Conservation (phyloP, 169 alveolate species). For the Eimeria mitis region DNA sequence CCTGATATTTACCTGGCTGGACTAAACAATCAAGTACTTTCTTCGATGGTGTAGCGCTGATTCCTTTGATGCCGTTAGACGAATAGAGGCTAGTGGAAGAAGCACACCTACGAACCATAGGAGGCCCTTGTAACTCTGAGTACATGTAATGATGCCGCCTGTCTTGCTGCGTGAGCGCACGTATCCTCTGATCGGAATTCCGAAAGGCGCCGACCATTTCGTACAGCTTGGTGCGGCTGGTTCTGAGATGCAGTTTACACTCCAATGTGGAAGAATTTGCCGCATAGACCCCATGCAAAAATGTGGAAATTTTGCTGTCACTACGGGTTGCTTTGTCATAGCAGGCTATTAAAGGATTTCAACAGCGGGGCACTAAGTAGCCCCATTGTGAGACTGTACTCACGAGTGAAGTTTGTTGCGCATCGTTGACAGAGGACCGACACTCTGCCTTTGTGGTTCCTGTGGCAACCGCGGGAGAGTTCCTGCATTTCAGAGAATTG, state of each 20-base stretch:
- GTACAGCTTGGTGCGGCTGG: constrained; percentile 47
- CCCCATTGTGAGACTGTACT: not conserved
- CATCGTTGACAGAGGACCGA: constrained; percentile 33
- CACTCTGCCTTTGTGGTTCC: constrained; percentile 57
- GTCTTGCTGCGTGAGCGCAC: constrained; percentile 18
- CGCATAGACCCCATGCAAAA: not conserved
- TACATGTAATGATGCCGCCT: constrained; percentile 53
- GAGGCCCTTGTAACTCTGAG: constrained; percentile 30
- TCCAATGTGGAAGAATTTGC: not conserved
- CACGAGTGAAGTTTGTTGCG: constrained; percentile 34
- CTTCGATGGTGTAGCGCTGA: not conserved
- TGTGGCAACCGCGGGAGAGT: constrained; percentile 42
- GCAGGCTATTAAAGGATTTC: not conserved
- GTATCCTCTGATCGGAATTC: constrained; percentile 31
- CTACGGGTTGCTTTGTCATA: not conserved
- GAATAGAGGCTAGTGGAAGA: not conserved
- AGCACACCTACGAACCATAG: constrained; percentile 16
- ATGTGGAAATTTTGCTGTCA: not conserved
- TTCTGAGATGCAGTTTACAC: constrained; percentile 16
- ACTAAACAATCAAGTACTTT: not conserved
- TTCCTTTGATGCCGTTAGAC: not conserved
- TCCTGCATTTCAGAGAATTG: not conserved
- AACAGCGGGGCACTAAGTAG: not conserved
- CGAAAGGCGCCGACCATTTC: constrained; percentile 45
- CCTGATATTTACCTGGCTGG: not conserved